Evolutionary conservation across 176 grass and related monocot genomes (phyloP).

Genomic region (Typha latifolia): DNA sequence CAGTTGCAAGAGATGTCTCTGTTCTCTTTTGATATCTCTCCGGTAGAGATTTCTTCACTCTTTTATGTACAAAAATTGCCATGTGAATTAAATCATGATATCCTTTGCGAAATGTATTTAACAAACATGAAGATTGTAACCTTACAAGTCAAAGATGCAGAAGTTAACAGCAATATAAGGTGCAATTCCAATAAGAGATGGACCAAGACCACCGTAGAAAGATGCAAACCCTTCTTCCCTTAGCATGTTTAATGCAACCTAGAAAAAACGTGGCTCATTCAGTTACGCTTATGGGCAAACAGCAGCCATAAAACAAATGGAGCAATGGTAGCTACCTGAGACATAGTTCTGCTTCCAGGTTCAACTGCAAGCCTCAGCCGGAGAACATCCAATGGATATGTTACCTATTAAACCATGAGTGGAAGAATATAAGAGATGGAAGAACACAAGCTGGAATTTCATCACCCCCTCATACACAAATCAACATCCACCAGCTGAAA

Average conservation of each 20-base stretch:
- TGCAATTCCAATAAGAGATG: slow-evolving; percentile 88
- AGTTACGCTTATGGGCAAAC: not conserved
- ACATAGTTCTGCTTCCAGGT: slow-evolving; percentile 77
- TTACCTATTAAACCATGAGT: slow-evolving; percentile 41
- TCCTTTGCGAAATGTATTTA: not conserved
- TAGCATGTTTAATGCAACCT: slow-evolving; percentile 91
- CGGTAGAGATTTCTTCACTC: slow-evolving; percentile 94
- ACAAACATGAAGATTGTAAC: slow-evolving; percentile 16
- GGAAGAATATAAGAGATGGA: not conserved
- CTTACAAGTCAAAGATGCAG: slow-evolving; percentile 99
- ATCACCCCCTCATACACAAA: not conserved
- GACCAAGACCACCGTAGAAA: slow-evolving; percentile 86
- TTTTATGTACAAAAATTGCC: slow-evolving; percentile 23
- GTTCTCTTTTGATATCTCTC: slow-evolving; percentile 81
- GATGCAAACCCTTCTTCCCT: slow-evolving; percentile 86
- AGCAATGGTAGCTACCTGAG: slow-evolving; percentile 51
- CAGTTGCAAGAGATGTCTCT: slow-evolving; percentile 82
- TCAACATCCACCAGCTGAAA: slow-evolving; percentile 7
- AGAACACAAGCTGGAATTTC: not conserved
- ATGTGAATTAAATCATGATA: not conserved
- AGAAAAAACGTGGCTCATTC: slow-evolving; percentile 33
- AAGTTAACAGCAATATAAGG: slow-evolving; percentile 99
- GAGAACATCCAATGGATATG: slow-evolving; percentile 93
- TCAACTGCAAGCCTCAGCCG: slow-evolving; percentile 93
- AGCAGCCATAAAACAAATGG: slow-evolving; percentile 2